Percentiles rank a stretch among this genome's conserved stretches.
Evolutionary conservation across 1,284 basidiomycete genomes (phyloP).

Genomic region (Cryptococcus hybrid): DNA sequence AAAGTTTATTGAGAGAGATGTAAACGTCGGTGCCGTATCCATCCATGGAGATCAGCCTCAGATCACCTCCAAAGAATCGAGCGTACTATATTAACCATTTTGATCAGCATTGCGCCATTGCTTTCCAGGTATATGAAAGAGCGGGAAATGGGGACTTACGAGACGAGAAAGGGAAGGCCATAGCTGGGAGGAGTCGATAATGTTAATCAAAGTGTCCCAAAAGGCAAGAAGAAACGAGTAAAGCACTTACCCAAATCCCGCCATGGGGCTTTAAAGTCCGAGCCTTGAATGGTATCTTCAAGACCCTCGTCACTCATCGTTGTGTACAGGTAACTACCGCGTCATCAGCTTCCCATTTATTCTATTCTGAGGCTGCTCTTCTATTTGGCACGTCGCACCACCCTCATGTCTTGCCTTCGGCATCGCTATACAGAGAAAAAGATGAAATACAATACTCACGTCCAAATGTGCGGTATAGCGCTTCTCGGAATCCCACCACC

Average conservation of each 20-base stretch:
- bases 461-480: conserved; percentile 95
- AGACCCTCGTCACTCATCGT: conserved; percentile 90
- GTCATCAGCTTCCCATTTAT: conserved; percentile 1
- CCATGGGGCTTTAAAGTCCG: conserved; percentile 99
- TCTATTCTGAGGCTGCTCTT: not conserved
- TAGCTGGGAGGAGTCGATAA: conserved; percentile 53
- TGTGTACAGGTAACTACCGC: conserved; percentile 69
- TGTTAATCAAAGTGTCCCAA: not conserved
- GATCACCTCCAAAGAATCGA: conserved; percentile 93
- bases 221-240: not conserved
- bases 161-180: conserved; percentile 86
- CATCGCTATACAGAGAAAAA: not conserved
- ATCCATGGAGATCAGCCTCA: conserved; percentile 97
- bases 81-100: conserved; percentile 63
- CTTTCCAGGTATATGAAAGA: not conserved
- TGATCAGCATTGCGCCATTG: not conserved
- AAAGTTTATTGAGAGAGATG: conserved; percentile 47
- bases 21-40: conserved; percentile 73
- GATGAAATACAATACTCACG: conserved; percentile 61
- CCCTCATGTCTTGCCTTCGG: not conserved
- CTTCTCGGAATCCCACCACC: conserved; percentile 94
- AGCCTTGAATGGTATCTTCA: conserved; percentile 81
- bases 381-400: not conserved
- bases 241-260: conserved; percentile 69
- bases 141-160: conserved; percentile 54